Base-by-base conservation (phyloP, 2,329 filamentous ascomycete species). In the Beauveria varroae region DNA sequence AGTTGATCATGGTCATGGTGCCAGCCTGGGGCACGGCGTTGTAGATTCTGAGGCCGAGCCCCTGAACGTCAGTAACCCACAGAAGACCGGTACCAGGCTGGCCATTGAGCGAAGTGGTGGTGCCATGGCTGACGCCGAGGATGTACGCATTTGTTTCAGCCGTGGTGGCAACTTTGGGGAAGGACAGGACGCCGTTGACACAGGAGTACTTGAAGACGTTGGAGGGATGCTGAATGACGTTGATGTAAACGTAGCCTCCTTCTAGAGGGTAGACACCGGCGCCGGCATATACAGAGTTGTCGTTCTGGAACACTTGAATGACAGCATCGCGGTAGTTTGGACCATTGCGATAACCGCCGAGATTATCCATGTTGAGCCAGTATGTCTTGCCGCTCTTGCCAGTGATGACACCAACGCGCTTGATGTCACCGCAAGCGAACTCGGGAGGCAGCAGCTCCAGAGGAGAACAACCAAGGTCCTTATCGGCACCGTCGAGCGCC, bases 121-220 rank as follows among this genome's bases (percentile, higher is more conserved):
- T 83, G 24, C 81, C 81, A 63, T 85, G 82, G 28, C 81, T 79
- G 37, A 83, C 80, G 30, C 83, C 83, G 0, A 86, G 76, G 54
- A 79, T 75, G 61, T 78, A 79, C 0, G 81, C 80, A 55, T 83
- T 84, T 47, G 68, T 74, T 24, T 78, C 75, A 0, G 77, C 74
- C 3, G 76, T 80, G 59, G 80, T 76, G 4, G 79, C 79, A 1
- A 83, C 78, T 65, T 81, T 80, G 24, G 80, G 78, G 57, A 86
- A 85, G 2, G 76, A 75, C 0, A 82, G 79, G 10, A 79, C 74
- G 3, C 81, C 82, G 24, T 72, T 71, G 63, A 75, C 72, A 67
- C 81, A 84, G 2, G 78, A 77, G 67, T 85, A 85, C 64, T 84
- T 81, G 75, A 84, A 85, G 20, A 83, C 80, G 55, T 81, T 76